Conservation (phyloP, 2,329 filamentous ascomycete species). For the Pseudocercospora musae region DNA sequence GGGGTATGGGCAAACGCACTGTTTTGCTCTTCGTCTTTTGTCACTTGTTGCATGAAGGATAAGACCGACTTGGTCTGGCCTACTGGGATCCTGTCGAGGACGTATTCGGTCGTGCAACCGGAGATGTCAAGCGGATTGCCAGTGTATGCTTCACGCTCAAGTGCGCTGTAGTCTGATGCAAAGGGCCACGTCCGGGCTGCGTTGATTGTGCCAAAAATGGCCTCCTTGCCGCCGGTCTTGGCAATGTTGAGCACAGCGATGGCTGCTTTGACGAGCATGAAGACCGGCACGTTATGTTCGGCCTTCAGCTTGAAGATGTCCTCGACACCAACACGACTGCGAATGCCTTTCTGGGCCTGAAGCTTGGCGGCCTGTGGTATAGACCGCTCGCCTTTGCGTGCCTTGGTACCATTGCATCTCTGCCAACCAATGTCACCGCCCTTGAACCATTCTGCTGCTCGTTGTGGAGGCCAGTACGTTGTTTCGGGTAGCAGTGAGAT, state of each 20-base stretch:
- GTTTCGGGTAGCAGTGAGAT: slow-evolving; percentile 28
- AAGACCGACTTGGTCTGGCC: slow-evolving; percentile 24
- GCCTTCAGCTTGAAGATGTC: slow-evolving; percentile 32
- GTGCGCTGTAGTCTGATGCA: slow-evolving; percentile 28
- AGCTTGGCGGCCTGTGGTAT: slow-evolving; percentile 25
- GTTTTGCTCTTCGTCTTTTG: slow-evolving; percentile 32
- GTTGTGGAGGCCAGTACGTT: slow-evolving; percentile 31
- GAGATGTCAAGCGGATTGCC: slow-evolving; percentile 35
- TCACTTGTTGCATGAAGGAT: slow-evolving; percentile 33
- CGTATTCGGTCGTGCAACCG: slow-evolving; percentile 36
- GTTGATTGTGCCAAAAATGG: slow-evolving; percentile 35
- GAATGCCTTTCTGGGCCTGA: slow-evolving; percentile 30
- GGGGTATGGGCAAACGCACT: slow-evolving; percentile 31
- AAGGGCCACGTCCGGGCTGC: slow-evolving; percentile 36
- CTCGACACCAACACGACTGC: slow-evolving; percentile 27
- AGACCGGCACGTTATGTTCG: slow-evolving; percentile 32
- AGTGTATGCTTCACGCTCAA: slow-evolving; percentile 30
- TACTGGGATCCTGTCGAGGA: slow-evolving; percentile 33
- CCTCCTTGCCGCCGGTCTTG: slow-evolving; percentile 32
- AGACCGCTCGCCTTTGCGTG: slow-evolving; percentile 27
- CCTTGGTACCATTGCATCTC: slow-evolving; percentile 27
- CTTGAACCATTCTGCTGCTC: slow-evolving; percentile 35
- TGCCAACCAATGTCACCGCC: slow-evolving; percentile 31
- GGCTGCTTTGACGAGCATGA: slow-evolving; percentile 36
- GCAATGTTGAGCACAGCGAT: slow-evolving; percentile 32